Evolutionary conservation across 352 stramenopile species (phyloP).

Genomic region (Globisporangium spiculum): DNA sequence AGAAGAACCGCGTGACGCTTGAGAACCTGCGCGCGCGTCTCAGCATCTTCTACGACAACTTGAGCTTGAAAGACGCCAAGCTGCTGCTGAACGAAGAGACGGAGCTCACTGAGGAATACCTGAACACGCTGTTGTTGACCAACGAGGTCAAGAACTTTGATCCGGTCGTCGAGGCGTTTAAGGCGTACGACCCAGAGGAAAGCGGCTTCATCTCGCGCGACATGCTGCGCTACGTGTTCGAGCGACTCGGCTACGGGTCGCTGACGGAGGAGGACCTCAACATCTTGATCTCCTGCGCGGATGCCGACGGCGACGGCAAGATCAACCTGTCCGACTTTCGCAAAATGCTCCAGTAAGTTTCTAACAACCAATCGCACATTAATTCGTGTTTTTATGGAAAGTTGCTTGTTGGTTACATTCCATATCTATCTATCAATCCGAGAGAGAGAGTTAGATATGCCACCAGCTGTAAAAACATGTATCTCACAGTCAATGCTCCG

Average conservation of each 20-base stretch:
- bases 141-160: constrained; percentile 92
- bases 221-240: constrained; percentile 85
- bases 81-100: constrained; percentile 85
- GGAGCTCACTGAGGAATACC: constrained; percentile 68
- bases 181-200: constrained; percentile 86
- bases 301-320: constrained; percentile 77
- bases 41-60: constrained; percentile 85
- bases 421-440: background rate
- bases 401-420: background rate
- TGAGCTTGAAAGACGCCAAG: constrained; percentile 78
- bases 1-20: constrained; percentile 75
- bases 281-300: constrained; percentile 83
- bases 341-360: constrained; percentile 44
- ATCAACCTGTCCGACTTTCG: constrained; percentile 85
- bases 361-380: background rate
- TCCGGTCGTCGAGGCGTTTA: constrained; percentile 86
- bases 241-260: constrained; percentile 71
- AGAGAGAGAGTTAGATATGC: background rate
- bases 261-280: constrained; percentile 83
- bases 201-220: constrained; percentile 78
- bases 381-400: background rate
- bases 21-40: constrained; percentile 76
- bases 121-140: constrained; percentile 75
- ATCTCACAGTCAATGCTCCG: background rate
- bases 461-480: background rate